Evolutionary conservation across 768 basidiomycete species (phyloP).

Genomic region (Gautieria morchelliformis): DNA sequence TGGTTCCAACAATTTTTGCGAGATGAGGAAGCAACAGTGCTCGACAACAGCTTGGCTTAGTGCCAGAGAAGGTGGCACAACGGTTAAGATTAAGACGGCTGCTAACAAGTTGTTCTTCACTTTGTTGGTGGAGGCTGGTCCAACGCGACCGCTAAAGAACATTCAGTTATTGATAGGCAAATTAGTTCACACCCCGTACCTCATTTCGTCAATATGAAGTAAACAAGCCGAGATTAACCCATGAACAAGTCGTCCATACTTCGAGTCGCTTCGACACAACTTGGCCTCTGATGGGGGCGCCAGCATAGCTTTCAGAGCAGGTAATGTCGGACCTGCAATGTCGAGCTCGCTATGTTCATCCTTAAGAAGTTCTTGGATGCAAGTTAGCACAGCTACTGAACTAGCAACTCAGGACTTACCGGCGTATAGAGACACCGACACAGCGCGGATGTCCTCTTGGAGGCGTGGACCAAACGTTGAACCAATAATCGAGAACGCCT

Average conservation of each 20-base stretch:
- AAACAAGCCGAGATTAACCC: constrained; percentile 81
- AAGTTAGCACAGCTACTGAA: background rate
- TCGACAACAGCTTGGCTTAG: constrained; percentile 71
- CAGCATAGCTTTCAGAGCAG: constrained; percentile 67
- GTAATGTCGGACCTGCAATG: constrained; percentile 70
- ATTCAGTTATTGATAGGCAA: background rate
- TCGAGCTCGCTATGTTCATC: constrained; percentile 78
- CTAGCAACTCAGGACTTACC: constrained; percentile 34
- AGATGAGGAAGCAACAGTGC: constrained; percentile 75
- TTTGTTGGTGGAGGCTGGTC: constrained; percentile 67
- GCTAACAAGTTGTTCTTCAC: constrained; percentile 86
- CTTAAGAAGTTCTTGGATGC: constrained; percentile 58
- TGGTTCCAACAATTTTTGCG: constrained; percentile 63
- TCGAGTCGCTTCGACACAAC: constrained; percentile 33
- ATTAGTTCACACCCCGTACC: constrained; percentile 37
- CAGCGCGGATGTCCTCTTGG: constrained; percentile 68
- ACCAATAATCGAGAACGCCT: constrained; percentile 51
- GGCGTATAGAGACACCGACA: constrained; percentile 70
- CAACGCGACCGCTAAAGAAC: constrained; percentile 61
- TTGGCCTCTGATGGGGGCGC: constrained; percentile 35
- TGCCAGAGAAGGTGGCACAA: constrained; percentile 54
- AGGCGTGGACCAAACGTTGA: constrained; percentile 42
- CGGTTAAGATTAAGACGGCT: constrained; percentile 75
- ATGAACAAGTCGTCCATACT: constrained; percentile 57
- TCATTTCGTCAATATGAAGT: constrained; percentile 83